Evolutionary conservation across 2,329 filamentous ascomycete species (phyloP), one percentile per base, ranked within the genome.

Genomic region (Triangularia verruculosa): DNA sequence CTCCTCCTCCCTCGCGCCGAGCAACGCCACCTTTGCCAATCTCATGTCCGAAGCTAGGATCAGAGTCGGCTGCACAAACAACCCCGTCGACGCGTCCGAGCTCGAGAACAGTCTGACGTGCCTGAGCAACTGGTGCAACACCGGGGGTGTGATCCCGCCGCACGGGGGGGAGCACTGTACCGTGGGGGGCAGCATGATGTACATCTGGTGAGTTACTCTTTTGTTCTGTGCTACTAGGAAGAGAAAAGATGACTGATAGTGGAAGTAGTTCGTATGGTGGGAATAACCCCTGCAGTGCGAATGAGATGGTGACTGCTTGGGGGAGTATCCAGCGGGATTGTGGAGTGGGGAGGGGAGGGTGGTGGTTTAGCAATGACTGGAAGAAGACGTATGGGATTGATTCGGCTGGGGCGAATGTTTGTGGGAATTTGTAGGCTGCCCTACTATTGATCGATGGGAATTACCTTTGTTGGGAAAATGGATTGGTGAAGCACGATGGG

Each of bases 381-480:
- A 30, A 27, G 34, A 59, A 59, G 57, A 59, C 57, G 12, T 59
- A 59, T 30, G 57, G 57, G 34, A 9, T 59, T 52, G 57, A 59
- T 32, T 13, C 12, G 22, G 39, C 34, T 8, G 39, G 39, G 13
- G 57, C 57, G n/a, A 32, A 59, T 24, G 22, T 52, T 30, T 59
- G 57, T 52, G 20, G 13, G 4, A 59, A 59, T 30, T 30, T 59
- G 34, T 28, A 54, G 25, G 27, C 27, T 28, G 27, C 27, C 9
- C 27, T 28, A 28, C 4, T 9, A 28, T 5, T 9, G 27, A 28
- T n/a, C n/a, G n/a, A n/a, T n/a, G n/a, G n/a, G n/a, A n/a, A n/a
- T n/a, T n/a, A n/a, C n/a, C n/a, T n/a, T n/a, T n/a, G n/a, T n/a
- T n/a, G n/a, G n/a, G n/a, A n/a, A n/a, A n/a, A n/a, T n/a, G n/a